A percentile compares a stretch with the other conserved stretches of the same genome.
Conservation (phyloP, 768 basidiomycete species). For the Suillus alpinus region DNA sequence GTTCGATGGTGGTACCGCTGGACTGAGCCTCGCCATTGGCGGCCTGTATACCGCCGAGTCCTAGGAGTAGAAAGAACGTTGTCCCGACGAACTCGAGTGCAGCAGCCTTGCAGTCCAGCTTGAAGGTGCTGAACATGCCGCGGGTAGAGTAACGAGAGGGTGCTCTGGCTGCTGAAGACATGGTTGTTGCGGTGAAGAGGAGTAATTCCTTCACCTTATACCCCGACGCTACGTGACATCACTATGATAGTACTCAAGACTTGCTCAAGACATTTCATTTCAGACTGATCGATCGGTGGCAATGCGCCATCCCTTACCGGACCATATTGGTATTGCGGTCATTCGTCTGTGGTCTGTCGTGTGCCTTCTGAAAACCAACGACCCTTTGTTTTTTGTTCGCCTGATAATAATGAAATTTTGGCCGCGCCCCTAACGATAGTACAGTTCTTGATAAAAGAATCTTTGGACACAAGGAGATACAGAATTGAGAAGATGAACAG, state of each 20-base stretch:
- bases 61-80: constrained; percentile 60
- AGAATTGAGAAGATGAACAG: no score
- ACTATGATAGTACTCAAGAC: neutral
- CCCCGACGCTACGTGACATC: neutral
- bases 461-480: no score
- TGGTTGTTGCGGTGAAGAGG: neutral
- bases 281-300: neutral
- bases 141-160: constrained; percentile 9
- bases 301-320: constrained; percentile 20
- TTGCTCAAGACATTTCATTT: neutral
- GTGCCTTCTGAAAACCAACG: constrained; percentile 15
- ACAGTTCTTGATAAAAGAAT: no score
- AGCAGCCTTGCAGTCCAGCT: constrained; percentile 46
- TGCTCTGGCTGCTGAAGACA: neutral
- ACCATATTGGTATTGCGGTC: neutral
- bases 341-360: constrained; percentile 5
- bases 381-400: constrained; percentile 22
- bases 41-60: constrained; percentile 63
- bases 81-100: constrained; percentile 60
- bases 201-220: neutral
- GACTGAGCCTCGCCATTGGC: constrained; percentile 36
- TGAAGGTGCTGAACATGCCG: constrained; percentile 26
- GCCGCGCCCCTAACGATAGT: no score
- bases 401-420: constrained; percentile 16
- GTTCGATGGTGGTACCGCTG: constrained; percentile 36